phyloP scores from a whole-genome alignment of 805 yeast species.

The Candida ficus region DNA sequence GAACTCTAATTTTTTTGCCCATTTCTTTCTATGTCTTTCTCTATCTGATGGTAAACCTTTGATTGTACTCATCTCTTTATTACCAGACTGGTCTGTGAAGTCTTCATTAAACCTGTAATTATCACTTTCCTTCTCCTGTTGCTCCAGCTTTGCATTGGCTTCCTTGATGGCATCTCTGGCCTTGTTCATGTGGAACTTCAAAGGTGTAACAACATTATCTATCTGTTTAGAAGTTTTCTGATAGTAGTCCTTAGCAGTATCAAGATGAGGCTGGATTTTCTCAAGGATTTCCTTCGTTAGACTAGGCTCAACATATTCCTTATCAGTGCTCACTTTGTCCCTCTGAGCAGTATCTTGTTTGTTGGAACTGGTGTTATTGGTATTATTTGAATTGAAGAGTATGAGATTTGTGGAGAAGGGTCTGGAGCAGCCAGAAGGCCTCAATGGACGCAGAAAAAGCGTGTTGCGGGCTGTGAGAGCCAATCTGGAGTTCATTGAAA shows the following conservation, averaged over 20 bases:
- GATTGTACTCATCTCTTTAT: conserved; percentile 21
- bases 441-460: too few species aligned
- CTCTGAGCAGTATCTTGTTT: background rate
- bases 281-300: conserved; percentile 12
- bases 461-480: too few species aligned
- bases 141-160: conserved; percentile 32
- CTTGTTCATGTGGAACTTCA: conserved; percentile 20
- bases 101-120: conserved; percentile 34
- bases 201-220: conserved; percentile 9
- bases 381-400: background rate
- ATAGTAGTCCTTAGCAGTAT: conserved; percentile 15
- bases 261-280: conserved; percentile 19
- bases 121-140: conserved; percentile 31
- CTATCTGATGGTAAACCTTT: conserved; percentile 41
- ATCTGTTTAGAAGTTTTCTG: conserved; percentile 13
- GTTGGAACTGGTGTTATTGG: background rate
- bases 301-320: background rate
- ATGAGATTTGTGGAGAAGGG: background rate
- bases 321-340: background rate
- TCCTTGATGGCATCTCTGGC: conserved; percentile 32
- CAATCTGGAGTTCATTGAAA: too few species aligned
- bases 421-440: background rate
- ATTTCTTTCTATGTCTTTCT: conserved; percentile 33
- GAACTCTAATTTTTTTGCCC: conserved; percentile 41
- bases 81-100: conserved; percentile 11